Percentiles rank a stretch among this genome's conserved stretches.
Evolutionary conservation across 2,329 filamentous ascomycete genomes (phyloP).

Genomic region (Botryotinia convoluta): DNA sequence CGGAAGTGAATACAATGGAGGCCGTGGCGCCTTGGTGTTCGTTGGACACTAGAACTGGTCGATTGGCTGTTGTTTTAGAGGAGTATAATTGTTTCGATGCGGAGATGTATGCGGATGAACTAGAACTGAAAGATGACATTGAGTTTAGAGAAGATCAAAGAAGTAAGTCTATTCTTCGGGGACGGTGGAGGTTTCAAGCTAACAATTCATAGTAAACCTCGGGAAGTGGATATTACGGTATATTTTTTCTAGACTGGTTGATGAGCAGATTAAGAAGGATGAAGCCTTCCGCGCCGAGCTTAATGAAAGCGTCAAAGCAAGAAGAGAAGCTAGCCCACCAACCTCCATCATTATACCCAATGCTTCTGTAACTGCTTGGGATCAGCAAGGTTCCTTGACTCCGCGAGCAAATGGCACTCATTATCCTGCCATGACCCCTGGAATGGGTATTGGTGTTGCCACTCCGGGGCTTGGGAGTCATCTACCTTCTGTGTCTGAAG

Average conservation of each 20-base stretch:
- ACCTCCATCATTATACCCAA: conserved; percentile 58
- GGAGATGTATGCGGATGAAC: conserved; percentile 93
- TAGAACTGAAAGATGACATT: conserved; percentile 67
- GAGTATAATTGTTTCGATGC: conserved; percentile 97
- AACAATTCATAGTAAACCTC: conserved; percentile 72
- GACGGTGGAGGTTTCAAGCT: conserved; percentile 28
- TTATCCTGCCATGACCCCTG: conserved; percentile 61
- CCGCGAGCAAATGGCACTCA: conserved; percentile 62
- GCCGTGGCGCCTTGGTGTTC: conserved; percentile 95
- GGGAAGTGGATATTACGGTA: conserved; percentile 96
- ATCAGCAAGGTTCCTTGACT: conserved; percentile 50
- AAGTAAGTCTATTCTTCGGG: conserved; percentile 56
- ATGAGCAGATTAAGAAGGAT: conserved; percentile 85
- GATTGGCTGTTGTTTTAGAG: conserved; percentile 85
- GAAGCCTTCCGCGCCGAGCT: conserved; percentile 68
- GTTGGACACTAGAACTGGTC: conserved; percentile 89
- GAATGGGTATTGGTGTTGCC: conserved; percentile 73
- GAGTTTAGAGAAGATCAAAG: conserved; percentile 91
- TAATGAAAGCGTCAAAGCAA: conserved; percentile 58
- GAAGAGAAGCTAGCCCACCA: conserved; percentile 54
- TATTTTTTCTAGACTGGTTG: conserved; percentile 83
- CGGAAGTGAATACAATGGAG: conserved; percentile 80
- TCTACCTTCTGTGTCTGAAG: conserved; percentile 50
- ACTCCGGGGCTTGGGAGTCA: conserved; percentile 53
- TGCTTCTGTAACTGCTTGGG: conserved; percentile 37